These are phyloP conservation scores for Boechera retrofracta DNA, from an alignment of 345 rosid genomes.

Conservation along the genomic window DNA sequence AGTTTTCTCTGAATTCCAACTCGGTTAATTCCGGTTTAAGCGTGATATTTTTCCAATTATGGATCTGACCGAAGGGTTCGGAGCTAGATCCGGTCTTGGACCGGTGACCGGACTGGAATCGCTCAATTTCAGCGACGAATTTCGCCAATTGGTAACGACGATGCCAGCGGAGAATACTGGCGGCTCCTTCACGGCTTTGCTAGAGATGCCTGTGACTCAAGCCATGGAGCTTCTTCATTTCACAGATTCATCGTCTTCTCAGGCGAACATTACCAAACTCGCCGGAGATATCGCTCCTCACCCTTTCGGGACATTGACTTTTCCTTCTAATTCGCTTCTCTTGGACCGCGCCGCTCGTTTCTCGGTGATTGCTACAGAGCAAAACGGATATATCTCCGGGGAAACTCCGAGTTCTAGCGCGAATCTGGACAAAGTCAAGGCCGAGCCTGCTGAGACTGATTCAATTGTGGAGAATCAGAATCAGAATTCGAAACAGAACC, in stretches of 20 bases:
- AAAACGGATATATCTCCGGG: slow-evolving; percentile 42
- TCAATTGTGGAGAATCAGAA: slow-evolving; percentile 54
- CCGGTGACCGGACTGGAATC: slow-evolving; percentile 48
- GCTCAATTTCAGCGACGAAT: slow-evolving; percentile 54
- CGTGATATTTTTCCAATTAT: slow-evolving; percentile 43
- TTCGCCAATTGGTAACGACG: slow-evolving; percentile 52
- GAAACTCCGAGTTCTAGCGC: slow-evolving; percentile 33
- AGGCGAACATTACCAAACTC: slow-evolving; percentile 6
- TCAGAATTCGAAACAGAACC: slow-evolving; percentile 21
- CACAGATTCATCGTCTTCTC: slow-evolving; percentile 30
- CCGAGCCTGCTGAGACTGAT: slow-evolving; percentile 49
- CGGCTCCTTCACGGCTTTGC: slow-evolving; percentile 71
- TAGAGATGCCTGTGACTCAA: slow-evolving; percentile 63
- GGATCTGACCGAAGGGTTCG: slow-evolving; percentile 50
- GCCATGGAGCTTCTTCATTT: slow-evolving; percentile 67
- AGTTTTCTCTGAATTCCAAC: not conserved
- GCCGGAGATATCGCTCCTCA: slow-evolving; percentile 45
- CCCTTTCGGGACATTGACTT: slow-evolving; percentile 28
- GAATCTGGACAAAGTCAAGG: slow-evolving; percentile 48
- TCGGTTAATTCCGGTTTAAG: slow-evolving; percentile 42
- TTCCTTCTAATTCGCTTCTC: slow-evolving; percentile 43
- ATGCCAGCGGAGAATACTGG: slow-evolving; percentile 51
- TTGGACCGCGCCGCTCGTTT: slow-evolving; percentile 47
- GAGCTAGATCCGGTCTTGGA: slow-evolving; percentile 51
- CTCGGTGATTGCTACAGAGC: slow-evolving; percentile 45